A percentile compares a stretch with the other conserved stretches of the same genome.
These are phyloP conservation scores for Thermoascus crustaceus DNA, from an alignment of 2,329 filamentous ascomycete genomes.

Conservation along the genomic window DNA sequence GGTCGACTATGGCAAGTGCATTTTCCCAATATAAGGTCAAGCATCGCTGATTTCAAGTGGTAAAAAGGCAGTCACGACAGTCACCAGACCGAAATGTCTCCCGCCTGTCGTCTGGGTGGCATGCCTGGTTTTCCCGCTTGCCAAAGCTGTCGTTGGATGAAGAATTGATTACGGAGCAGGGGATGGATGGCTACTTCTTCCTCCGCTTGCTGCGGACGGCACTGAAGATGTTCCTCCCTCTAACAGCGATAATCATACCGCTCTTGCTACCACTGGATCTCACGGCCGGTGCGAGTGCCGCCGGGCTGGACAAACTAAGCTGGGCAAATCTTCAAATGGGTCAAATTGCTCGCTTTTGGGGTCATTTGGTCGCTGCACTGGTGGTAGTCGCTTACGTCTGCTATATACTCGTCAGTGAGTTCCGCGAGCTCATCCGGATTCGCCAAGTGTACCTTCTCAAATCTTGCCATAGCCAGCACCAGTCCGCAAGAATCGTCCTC, in stretches of 20 bases:
- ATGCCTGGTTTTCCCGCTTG: too few relatives aligned
- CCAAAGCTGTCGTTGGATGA: constrained; percentile 10
- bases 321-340: constrained; percentile 22
- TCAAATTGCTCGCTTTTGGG: constrained; percentile 23
- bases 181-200: constrained; percentile 23
- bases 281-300: constrained; percentile 19
- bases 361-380: constrained; percentile 21
- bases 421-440: constrained; percentile 20
- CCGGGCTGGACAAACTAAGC: constrained; percentile 22
- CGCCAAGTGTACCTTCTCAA: constrained; percentile 21
- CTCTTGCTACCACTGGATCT: constrained; percentile 23
- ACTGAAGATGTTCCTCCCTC: constrained; percentile 21
- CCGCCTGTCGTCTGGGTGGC: too few relatives aligned
- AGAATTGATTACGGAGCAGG: constrained; percentile 17
- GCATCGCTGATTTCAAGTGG: not conserved
- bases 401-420: constrained; percentile 22
- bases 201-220: constrained; percentile 18
- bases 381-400: constrained; percentile 20
- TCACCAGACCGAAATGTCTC: too few relatives aligned
- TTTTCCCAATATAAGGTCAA: constrained; percentile 16
- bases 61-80: too few relatives aligned
- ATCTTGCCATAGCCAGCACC: constrained; percentile 21
- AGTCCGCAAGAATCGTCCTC: constrained; percentile 19
- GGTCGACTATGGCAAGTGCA: constrained; percentile 20
- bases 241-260: constrained; percentile 18